Evolutionary conservation across 106 monocot species (phyloP), one percentile per base, ranked within the genome.

Genomic region (Gastrodia elata): DNA sequence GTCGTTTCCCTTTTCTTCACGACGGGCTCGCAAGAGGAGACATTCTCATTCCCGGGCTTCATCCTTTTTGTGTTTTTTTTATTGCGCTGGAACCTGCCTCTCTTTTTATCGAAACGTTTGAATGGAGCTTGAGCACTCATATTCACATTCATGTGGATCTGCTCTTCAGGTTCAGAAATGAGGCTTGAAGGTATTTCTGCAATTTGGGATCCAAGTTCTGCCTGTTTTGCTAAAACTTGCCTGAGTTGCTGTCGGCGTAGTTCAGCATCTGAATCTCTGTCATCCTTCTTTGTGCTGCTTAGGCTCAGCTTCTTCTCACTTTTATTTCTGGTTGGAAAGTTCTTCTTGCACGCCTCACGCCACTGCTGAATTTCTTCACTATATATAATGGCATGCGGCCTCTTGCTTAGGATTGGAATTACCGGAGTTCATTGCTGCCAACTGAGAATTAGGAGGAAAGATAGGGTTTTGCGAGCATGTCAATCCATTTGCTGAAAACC

Each of bases 171-270:
- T 65, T 86, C 86, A 36, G 77, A 73, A 41, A 97, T 79, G 80
- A 90, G 93, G 38, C 71, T 58, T 11, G 73, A 38, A 48, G 97
- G 97, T 69, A 97, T 78, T 64, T 97, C 97, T 52, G 97, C 90
- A 41, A 83, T 86, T 84, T 90, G 88, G 61, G 93, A 78, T n/a
- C 93, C 97, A 46, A 97, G 73, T 39, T 97, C 90, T 72, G 83
- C 84, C 37, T 97, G 97, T 64, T 93, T 90, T 28, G 77, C 83
- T 42, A 97, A 71, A 61, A 97, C 72, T 71, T 97, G 88, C 77
- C 87, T 92, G 74, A 97, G 77, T 93, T 97, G 86, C 97, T 97
- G 92, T 27, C 97, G 84, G 14, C 88, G 79, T 41, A 87, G 30
- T 76, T 83, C 81, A 20, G 77, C 42, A 57, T 76, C 80, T 36